Evolutionary conservation across 495 filamentous ascomycete species (phyloP).

Genomic region (Jackrogersella minutella): DNA sequence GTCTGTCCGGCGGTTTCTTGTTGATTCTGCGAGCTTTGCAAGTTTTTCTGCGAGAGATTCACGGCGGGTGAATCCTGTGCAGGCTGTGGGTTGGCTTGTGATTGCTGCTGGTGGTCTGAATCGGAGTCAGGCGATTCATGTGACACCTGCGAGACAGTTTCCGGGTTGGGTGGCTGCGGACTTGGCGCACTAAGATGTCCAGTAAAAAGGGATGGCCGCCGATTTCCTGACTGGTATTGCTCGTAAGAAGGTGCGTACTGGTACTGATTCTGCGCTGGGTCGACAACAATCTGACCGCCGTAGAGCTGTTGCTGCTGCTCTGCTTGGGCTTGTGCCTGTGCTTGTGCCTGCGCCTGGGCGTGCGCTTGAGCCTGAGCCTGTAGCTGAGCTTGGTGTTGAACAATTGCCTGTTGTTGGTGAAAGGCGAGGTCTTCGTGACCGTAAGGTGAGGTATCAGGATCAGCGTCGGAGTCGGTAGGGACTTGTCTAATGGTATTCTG

Average conservation of each 20-base stretch:
- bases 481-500: conserved; percentile 55
- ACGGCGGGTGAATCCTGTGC: conserved; percentile 50
- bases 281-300: conserved; percentile 44
- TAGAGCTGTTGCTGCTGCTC: conserved; percentile 45
- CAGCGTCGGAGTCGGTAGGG: conserved; percentile 31
- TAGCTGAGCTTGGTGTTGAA: conserved; percentile 50
- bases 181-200: conserved; percentile 50
- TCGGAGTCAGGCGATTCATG: conserved; percentile 64
- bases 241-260: conserved; percentile 47
- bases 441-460: conserved; percentile 50
- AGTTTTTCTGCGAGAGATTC: conserved; percentile 47
- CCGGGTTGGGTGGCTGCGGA: conserved; percentile 58
- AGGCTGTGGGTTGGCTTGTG: conserved; percentile 50
- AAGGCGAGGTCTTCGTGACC: conserved; percentile 49
- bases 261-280: conserved; percentile 45
- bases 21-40: conserved; percentile 50
- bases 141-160: conserved; percentile 67
- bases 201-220: conserved; percentile 38
- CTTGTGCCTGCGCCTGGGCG: conserved; percentile 34
- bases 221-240: conserved; percentile 49
- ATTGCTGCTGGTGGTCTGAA: conserved; percentile 47
- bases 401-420: conserved; percentile 52
- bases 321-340: conserved; percentile 23
- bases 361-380: conserved; percentile 41
- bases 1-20: conserved; percentile 40